Conservation (phyloP, 1,139 yeast genomes). For the Taphrina wiesneri region DNA sequence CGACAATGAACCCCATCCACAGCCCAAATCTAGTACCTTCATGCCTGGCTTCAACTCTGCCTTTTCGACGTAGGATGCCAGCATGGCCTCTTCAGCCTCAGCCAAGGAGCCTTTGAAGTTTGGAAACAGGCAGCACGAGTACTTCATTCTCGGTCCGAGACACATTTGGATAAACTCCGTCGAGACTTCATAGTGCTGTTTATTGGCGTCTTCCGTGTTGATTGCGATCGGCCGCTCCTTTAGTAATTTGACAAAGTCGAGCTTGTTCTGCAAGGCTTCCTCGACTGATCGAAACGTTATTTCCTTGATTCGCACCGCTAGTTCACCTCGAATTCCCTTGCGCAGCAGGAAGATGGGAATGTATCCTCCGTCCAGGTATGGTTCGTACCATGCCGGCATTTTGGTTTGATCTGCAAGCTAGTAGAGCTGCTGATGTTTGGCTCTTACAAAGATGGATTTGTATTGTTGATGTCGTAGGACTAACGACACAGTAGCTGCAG, state of each 20-base stretch:
- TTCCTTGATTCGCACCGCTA: constrained; percentile 23
- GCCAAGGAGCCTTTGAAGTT: constrained; percentile 16
- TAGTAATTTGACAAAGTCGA: constrained; percentile 25
- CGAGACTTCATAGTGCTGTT: constrained; percentile 34
- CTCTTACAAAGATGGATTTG: background rate
- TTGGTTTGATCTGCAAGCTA: background rate
- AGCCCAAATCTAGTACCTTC: constrained; percentile 50
- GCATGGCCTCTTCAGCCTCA: constrained; percentile 30
- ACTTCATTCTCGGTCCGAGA: constrained; percentile 35
- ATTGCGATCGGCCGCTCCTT: constrained; percentile 29
- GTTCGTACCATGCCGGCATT: constrained; percentile 35
- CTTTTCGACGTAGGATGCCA: constrained; percentile 53
- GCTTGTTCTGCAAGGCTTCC: constrained; percentile 22
- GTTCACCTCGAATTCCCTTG: constrained; percentile 27
- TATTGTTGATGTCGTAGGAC: background rate
- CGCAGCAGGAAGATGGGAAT: constrained; percentile 29
- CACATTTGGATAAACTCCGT: constrained; percentile 33
- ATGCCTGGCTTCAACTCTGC: constrained; percentile 47
- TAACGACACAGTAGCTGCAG: no score
- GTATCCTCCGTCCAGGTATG: constrained; percentile 29
- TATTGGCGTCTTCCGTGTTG: constrained; percentile 31
- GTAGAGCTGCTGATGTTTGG: background rate
- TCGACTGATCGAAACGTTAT: constrained; percentile 23
- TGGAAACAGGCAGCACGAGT: constrained; percentile 33
- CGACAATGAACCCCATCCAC: constrained; percentile 52